A percentile compares a stretch with the other conserved stretches of the same genome.
Evolutionary conservation across 2,329 filamentous ascomycete species (phyloP).

Genomic region (Mycocentrospora acerina): DNA sequence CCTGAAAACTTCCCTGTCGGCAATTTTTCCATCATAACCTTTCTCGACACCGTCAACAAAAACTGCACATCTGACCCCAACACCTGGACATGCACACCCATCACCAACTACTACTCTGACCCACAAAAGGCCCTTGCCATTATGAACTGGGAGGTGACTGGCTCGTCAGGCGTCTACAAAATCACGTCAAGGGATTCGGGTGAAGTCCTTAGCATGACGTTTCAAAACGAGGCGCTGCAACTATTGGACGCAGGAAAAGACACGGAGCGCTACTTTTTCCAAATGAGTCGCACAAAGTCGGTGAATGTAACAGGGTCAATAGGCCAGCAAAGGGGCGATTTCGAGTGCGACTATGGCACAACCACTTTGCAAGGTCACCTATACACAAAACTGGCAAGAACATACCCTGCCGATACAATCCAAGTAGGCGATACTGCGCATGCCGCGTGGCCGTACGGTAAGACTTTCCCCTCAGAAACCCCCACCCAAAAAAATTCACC

Average conservation of each 20-base stretch:
- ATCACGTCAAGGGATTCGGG: slow-evolving; percentile 56
- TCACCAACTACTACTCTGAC: slow-evolving; percentile 51
- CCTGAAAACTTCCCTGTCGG: slow-evolving; percentile 59
- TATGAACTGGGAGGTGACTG: slow-evolving; percentile 64
- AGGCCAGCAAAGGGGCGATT: slow-evolving; percentile 47
- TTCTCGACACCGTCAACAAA: slow-evolving; percentile 55
- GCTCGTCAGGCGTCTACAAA: slow-evolving; percentile 44
- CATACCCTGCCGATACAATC: slow-evolving; percentile 38
- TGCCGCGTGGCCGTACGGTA: slow-evolving; percentile 40
- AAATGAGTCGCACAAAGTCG: slow-evolving; percentile 54
- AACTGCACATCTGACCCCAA: slow-evolving; percentile 60
- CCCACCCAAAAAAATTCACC: too few species aligned
- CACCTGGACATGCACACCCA: slow-evolving; percentile 66
- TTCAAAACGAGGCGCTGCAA: slow-evolving; percentile 55
- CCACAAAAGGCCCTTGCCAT: slow-evolving; percentile 48
- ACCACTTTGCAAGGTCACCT: slow-evolving; percentile 60
- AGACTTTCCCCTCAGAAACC: too few species aligned
- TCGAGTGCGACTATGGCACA: slow-evolving; percentile 60
- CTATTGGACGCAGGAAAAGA: slow-evolving; percentile 51
- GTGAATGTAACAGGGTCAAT: slow-evolving; percentile 53
- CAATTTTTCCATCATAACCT: slow-evolving; percentile 62
- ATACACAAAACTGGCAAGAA: slow-evolving; percentile 57
- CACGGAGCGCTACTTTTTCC: slow-evolving; percentile 61
- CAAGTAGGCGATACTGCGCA: slow-evolving; percentile 30
- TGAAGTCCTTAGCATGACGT: slow-evolving; percentile 59